Conservation (phyloP, 2,329 filamentous ascomycete genomes). For the Zymoseptoria ardabiliae region DNA sequence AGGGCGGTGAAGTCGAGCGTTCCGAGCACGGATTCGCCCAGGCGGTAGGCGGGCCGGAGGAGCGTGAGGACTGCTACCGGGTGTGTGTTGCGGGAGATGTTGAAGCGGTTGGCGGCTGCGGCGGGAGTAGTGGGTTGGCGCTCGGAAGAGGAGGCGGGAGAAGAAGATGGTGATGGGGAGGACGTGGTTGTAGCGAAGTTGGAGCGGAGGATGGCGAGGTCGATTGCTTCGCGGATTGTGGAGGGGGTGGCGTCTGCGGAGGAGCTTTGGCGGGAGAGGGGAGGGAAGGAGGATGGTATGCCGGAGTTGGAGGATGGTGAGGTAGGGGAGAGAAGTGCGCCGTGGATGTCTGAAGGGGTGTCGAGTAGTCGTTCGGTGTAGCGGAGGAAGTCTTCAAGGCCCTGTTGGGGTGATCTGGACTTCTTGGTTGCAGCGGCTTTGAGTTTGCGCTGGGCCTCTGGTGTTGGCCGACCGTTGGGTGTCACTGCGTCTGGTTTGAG, state of each 20-base stretch:
- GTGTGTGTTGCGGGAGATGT: constrained; percentile 86
- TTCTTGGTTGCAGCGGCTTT: constrained; percentile 31
- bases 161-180: not conserved
- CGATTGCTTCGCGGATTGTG: constrained; percentile 76
- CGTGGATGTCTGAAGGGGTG: constrained; percentile 47
- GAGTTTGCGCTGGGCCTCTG: constrained; percentile 5
- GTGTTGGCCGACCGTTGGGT: constrained; percentile 9
- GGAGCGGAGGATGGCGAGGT: constrained; percentile 73
- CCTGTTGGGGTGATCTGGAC: constrained; percentile 19
- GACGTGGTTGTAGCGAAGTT: constrained; percentile 57
- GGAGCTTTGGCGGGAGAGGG: constrained; percentile 40
- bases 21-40: constrained; percentile 80
- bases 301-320: constrained; percentile 41
- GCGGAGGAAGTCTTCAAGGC: constrained; percentile 59
- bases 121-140: constrained; percentile 1
- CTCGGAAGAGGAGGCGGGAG: not conserved
- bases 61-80: constrained; percentile 88
- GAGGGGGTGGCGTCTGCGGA: constrained; percentile 39
- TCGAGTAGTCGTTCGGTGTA: constrained; percentile 72
- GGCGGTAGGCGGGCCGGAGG: constrained; percentile 75
- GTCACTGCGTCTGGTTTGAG: constrained; percentile 25
- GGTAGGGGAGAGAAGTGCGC: constrained; percentile 65
- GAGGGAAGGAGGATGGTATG: constrained; percentile 40
- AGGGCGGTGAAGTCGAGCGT: constrained; percentile 68
- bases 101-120: constrained; percentile 84